Percentiles rank a stretch among this genome's conserved stretches.
Evolutionary conservation across 1,284 basidiomycete species (phyloP).

Genomic region (Boletellus deceptivus): DNA sequence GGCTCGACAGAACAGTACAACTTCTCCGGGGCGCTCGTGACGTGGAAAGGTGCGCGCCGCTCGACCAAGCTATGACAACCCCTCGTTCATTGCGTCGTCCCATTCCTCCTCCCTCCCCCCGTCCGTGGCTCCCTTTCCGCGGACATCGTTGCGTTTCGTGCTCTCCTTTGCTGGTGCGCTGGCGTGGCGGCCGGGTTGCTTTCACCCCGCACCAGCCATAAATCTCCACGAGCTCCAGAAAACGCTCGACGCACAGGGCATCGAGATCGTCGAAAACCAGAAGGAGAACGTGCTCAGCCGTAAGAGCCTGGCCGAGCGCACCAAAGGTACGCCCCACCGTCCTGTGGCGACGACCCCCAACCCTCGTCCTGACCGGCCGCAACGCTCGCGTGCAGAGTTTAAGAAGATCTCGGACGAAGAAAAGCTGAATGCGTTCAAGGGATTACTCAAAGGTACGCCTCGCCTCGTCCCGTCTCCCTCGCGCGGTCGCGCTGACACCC

Average conservation of each 20-base stretch:
- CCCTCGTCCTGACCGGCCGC: background rate
- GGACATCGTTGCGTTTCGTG: background rate
- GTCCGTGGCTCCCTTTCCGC: background rate
- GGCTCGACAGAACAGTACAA: conserved; percentile 55
- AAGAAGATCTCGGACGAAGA: conserved; percentile 88
- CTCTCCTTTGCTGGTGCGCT: background rate
- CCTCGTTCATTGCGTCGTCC: conserved; percentile 1
- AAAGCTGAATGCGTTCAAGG: conserved; percentile 83
- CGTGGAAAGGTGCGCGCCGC: conserved; percentile 72
- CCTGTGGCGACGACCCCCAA: background rate
- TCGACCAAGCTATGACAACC: background rate
- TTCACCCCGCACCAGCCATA: conserved; percentile 58
- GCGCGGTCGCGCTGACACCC: no score
- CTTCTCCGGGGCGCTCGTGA: conserved; percentile 56
- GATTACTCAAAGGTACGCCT: conserved; percentile 72
- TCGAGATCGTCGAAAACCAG: conserved; percentile 96
- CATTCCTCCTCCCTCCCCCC: background rate
- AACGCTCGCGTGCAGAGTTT: conserved; percentile 63
- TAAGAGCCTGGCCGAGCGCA: conserved; percentile 90
- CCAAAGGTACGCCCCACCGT: conserved; percentile 64
- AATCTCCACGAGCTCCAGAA: conserved; percentile 90
- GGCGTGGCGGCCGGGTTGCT: background rate
- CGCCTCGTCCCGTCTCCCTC: background rate
- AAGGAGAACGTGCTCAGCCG: conserved; percentile 94
- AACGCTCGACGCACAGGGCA: conserved; percentile 83